phyloP scores from a whole-genome alignment of 495 filamentous ascomycete genomes.

The Penicillium herquei region DNA sequence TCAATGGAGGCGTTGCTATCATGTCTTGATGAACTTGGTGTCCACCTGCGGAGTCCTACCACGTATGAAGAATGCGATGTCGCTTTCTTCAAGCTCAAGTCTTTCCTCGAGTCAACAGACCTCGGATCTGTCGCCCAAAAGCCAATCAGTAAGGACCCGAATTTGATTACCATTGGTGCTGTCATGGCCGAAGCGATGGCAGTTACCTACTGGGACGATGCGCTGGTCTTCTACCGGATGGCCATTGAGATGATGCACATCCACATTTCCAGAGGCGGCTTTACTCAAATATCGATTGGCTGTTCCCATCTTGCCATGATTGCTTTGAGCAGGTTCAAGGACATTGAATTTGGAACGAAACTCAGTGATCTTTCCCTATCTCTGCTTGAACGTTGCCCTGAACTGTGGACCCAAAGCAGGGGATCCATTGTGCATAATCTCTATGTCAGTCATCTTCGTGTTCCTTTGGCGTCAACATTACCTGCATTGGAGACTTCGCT shows the following conservation, averaged over 20 bases:
- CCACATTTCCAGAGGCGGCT: slow-evolving; percentile 62
- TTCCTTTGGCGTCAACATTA: slow-evolving; percentile 58
- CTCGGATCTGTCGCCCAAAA: slow-evolving; percentile 53
- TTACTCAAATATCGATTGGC: slow-evolving; percentile 72
- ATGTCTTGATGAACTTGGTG: slow-evolving; percentile 64
- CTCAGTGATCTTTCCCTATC: slow-evolving; percentile 63
- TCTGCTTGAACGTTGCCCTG: slow-evolving; percentile 63
- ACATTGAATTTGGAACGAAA: slow-evolving; percentile 63
- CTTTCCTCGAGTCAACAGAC: slow-evolving; percentile 58
- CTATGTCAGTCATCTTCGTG: slow-evolving; percentile 71
- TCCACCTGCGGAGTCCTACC: slow-evolving; percentile 61
- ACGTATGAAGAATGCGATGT: slow-evolving; percentile 73
- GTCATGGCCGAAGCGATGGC: slow-evolving; percentile 74
- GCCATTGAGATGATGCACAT: slow-evolving; percentile 68
- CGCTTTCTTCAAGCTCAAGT: slow-evolving; percentile 60
- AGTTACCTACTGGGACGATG: slow-evolving; percentile 81
- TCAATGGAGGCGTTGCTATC: slow-evolving; percentile 67
- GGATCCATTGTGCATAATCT: slow-evolving; percentile 70
- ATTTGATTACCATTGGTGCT: slow-evolving; percentile 63
- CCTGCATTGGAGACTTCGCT: slow-evolving; percentile 64
- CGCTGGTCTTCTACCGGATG: slow-evolving; percentile 72
- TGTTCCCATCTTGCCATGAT: slow-evolving; percentile 76
- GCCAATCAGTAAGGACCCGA: slow-evolving; percentile 50
- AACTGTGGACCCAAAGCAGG: slow-evolving; percentile 67
- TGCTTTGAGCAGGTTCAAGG: slow-evolving; percentile 68